phyloP scores from a whole-genome alignment of 176 grass and related monocot species.

The Carex myosuroides region DNA sequence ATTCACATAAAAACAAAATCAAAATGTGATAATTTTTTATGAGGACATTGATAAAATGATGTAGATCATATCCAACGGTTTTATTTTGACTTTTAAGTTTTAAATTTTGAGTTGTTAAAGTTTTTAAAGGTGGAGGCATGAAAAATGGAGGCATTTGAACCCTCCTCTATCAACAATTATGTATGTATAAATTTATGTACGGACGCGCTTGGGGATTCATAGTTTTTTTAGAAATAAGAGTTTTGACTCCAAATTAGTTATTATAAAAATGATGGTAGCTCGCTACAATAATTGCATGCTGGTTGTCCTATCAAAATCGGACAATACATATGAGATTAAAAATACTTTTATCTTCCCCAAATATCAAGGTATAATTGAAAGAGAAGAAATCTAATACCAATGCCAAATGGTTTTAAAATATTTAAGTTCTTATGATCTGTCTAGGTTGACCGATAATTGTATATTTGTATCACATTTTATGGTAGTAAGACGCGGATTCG shows the following conservation, averaged over 20 bases:
- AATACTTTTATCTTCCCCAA: not conserved
- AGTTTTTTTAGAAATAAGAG: not conserved
- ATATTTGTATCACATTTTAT: not conserved
- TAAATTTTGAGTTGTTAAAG: too few relatives aligned
- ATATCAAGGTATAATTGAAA: not conserved
- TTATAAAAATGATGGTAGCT: not conserved
- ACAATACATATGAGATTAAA: not conserved
- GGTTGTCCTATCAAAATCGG: not conserved
- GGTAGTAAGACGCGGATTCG: not conserved
- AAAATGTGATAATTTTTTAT: too few relatives aligned
- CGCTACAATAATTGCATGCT: not conserved
- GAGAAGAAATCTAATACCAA: too few relatives aligned
- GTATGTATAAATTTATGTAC: too few relatives aligned
- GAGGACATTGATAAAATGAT: too few relatives aligned
- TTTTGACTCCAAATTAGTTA: not conserved
- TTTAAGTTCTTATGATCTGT: not conserved
- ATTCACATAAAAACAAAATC: too few relatives aligned
- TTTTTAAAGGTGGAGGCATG: too few relatives aligned
- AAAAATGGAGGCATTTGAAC: too few relatives aligned
- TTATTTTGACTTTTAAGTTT: too few relatives aligned
- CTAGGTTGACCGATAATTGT: not conserved
- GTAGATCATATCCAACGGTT: too few relatives aligned
- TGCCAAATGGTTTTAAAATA: not conserved
- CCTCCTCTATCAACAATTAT: too few relatives aligned
- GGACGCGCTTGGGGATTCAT: too few relatives aligned